Conservation (phyloP, 1,139 yeast genomes). For the Geotrichum histeridarum region DNA sequence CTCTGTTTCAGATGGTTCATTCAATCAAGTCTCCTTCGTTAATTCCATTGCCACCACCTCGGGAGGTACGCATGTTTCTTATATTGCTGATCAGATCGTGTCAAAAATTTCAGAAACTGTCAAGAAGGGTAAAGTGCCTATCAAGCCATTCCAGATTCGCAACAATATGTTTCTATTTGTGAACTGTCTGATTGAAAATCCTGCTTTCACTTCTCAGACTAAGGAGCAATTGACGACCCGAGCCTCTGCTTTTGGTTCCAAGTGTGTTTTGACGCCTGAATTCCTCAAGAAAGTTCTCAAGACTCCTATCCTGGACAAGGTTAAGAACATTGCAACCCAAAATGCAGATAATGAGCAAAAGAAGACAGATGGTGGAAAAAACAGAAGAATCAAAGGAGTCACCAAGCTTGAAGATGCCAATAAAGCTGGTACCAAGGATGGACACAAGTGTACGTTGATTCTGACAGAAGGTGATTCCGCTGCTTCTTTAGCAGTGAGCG, state of each 20-base stretch:
- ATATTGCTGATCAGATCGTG: conserved; percentile 78
- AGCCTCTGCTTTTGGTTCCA: conserved; percentile 83
- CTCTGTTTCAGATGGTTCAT: conserved; percentile 81
- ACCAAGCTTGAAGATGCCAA: conserved; percentile 94
- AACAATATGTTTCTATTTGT: conserved; percentile 87
- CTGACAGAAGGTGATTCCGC: conserved; percentile 98
- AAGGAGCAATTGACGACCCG: conserved; percentile 93
- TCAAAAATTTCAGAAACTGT: conserved; percentile 66
- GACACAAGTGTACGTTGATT: conserved; percentile 85
- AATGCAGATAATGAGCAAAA: conserved; percentile 85
- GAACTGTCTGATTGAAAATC: conserved; percentile 91
- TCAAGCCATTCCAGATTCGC: conserved; percentile 83
- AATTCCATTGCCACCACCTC: conserved; percentile 96
- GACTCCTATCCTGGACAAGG: conserved; percentile 77
- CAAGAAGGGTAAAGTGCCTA: conserved; percentile 69
- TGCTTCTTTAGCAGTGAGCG: conserved; percentile 84
- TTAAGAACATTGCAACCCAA: conserved; percentile 74
- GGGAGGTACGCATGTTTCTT: conserved; percentile 94
- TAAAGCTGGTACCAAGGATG: conserved; percentile 91
- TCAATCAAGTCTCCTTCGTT: conserved; percentile 93
- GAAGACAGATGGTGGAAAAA: conserved; percentile 91
- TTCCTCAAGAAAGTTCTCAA: conserved; percentile 68
- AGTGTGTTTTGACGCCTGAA: conserved; percentile 65
- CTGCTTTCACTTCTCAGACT: conserved; percentile 96
- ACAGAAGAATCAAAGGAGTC: conserved; percentile 82